These are phyloP conservation scores for Agaricus subrufescens DNA, from an alignment of 768 basidiomycete genomes.

Conservation along the genomic window DNA sequence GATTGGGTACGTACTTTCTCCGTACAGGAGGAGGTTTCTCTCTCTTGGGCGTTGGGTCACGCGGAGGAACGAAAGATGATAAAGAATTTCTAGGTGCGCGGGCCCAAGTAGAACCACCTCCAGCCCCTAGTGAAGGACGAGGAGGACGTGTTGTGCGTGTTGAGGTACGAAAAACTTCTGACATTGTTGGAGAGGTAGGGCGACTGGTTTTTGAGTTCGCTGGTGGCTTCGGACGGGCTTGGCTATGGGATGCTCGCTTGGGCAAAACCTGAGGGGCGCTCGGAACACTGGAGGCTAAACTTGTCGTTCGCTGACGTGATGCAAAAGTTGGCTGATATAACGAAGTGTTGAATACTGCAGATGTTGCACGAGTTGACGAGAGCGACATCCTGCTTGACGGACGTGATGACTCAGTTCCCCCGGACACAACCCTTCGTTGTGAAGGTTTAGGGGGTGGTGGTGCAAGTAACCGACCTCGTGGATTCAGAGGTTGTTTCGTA, in stretches of 20 bases:
- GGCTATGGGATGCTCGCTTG: slow-evolving; percentile 15
- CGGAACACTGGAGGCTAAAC: slow-evolving; percentile 39
- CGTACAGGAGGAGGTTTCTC: slow-evolving; percentile 31
- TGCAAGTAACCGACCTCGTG: slow-evolving; percentile 38
- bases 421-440: slow-evolving; percentile 47
- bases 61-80: slow-evolving; percentile 30
- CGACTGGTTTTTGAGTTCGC: slow-evolving; percentile 23
- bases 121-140: slow-evolving; percentile 39
- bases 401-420: slow-evolving; percentile 38
- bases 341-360: slow-evolving; percentile 54
- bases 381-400: slow-evolving; percentile 57
- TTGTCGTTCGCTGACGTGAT: slow-evolving; percentile 79
- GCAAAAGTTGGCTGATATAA: slow-evolving; percentile 67
- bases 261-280: slow-evolving; percentile 27
- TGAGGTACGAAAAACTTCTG: slow-evolving; percentile 38
- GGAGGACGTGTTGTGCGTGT: slow-evolving; percentile 9
- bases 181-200: slow-evolving; percentile 55
- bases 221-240: background rate
- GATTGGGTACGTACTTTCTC: slow-evolving; percentile 80
- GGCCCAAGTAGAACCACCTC: slow-evolving; percentile 60
- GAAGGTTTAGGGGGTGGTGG: slow-evolving; percentile 36
- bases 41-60: slow-evolving; percentile 42
- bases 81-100: slow-evolving; percentile 65
- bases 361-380: slow-evolving; percentile 59
- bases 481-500: slow-evolving; percentile 19